A percentile compares a stretch with the other conserved stretches of the same genome.
phyloP scores from a whole-genome alignment of 2,329 filamentous ascomycete genomes.

The Penicillium sp. region DNA sequence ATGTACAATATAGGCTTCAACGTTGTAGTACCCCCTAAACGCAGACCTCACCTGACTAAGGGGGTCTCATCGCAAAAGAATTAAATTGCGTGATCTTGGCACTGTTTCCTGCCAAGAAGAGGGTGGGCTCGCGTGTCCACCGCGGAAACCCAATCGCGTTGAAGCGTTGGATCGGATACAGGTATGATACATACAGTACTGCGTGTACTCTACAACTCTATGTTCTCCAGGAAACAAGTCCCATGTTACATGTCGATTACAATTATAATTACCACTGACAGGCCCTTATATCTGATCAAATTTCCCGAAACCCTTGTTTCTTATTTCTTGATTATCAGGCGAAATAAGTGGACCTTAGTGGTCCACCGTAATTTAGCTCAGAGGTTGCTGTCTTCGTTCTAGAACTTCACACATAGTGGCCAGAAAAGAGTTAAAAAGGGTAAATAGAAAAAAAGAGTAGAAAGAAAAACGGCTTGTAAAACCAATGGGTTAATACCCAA shows the following conservation, averaged over 20 bases:
- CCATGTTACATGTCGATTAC: too few relatives aligned
- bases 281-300: not conserved
- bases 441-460: not conserved
- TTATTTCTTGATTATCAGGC: not conserved
- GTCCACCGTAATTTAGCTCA: not conserved
- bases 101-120: not conserved
- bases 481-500: too few relatives aligned
- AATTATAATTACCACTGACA: not conserved
- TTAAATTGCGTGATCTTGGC: conserved; percentile 9
- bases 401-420: not conserved
- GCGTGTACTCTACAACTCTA: too few relatives aligned
- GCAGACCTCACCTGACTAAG: not conserved
- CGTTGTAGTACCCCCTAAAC: not conserved
- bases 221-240: too few relatives aligned
- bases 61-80: not conserved
- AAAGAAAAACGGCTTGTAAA: too few relatives aligned
- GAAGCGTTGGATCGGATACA: too few relatives aligned
- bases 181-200: too few relatives aligned
- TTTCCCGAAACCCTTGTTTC: not conserved
- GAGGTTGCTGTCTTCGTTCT: not conserved
- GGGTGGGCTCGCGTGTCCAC: too few relatives aligned
- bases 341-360: not conserved
- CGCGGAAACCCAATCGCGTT: too few relatives aligned
- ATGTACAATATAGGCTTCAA: not conserved
- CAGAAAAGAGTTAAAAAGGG: not conserved